Conservation (phyloP, 345 rosid genomes). For the Moricandia moricandioides region DNA sequence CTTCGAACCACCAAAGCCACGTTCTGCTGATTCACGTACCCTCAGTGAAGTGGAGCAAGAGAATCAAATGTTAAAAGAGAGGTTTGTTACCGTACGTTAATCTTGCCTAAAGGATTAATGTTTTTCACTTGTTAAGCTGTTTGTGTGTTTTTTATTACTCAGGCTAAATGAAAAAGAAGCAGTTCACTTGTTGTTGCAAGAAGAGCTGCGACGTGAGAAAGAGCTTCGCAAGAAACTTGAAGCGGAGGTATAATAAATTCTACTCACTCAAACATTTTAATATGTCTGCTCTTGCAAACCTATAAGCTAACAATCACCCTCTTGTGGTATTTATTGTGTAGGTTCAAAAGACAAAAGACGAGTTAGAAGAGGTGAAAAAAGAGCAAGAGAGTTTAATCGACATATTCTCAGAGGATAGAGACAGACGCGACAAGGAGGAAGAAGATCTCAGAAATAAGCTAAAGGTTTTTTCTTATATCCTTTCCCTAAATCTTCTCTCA, state of each 20-base stretch:
- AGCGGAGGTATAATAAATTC: conserved; percentile 46
- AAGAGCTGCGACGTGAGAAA: conserved; percentile 41
- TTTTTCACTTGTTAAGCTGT: not conserved
- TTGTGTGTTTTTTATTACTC: not conserved
- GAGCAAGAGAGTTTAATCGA: conserved; percentile 69
- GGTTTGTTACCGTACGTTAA: conserved; percentile 40
- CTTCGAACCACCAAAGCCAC: conserved; percentile 13
- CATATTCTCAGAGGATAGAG: conserved; percentile 78
- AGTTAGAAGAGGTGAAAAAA: conserved; percentile 52
- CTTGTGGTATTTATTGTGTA: conserved; percentile 19
- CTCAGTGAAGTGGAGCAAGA: conserved; percentile 54
- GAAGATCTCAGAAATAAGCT: conserved; percentile 55
- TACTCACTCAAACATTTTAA: not conserved
- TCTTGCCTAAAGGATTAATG: not conserved
- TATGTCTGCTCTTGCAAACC: not conserved
- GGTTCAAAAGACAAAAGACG: conserved; percentile 47
- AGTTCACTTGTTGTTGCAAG: conserved; percentile 15
- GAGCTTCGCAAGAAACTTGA: conserved; percentile 50
- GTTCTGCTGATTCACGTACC: conserved; percentile 30
- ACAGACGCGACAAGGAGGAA: conserved; percentile 63
- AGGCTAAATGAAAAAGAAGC: conserved; percentile 44
- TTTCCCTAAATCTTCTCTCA: not conserved
- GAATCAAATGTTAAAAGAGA: conserved; percentile 52
- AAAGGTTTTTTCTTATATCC: conserved; percentile 41
- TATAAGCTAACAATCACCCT: not conserved